Evolutionary conservation across 2,329 filamentous ascomycete genomes (phyloP).

Genomic region (Colletotrichum cordylinicola): DNA sequence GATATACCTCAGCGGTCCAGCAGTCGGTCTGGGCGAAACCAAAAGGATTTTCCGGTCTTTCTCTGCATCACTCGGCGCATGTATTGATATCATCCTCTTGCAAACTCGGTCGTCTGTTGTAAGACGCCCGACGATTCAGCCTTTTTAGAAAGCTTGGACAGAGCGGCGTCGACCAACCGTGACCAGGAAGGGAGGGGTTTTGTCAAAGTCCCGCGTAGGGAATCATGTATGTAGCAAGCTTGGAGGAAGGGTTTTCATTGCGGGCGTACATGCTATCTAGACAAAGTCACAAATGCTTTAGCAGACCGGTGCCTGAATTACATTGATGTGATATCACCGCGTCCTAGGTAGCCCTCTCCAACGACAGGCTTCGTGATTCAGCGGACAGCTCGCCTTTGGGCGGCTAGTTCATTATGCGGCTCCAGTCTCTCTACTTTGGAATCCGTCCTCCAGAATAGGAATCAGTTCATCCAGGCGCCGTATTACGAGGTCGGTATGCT

Average conservation of each 20-base stretch:
- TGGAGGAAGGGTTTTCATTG: slow-evolving; percentile 18
- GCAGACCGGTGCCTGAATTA: neutral
- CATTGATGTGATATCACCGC: neutral
- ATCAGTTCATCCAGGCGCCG: slow-evolving; percentile 77
- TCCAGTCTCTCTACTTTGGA: slow-evolving; percentile 51
- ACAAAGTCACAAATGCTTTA: slow-evolving; percentile 18
- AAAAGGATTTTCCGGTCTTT: neutral
- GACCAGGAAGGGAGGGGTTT: neutral
- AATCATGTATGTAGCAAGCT: slow-evolving; percentile 11
- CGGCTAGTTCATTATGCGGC: neutral
- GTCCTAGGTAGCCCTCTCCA: no score
- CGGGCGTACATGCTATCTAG: slow-evolving; percentile 17
- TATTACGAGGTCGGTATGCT: slow-evolving; percentile 80
- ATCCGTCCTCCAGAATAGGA: slow-evolving; percentile 72
- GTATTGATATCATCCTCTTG: neutral
- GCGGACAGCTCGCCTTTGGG: neutral
- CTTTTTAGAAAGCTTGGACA: slow-evolving; percentile 15
- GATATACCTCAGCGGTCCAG: neutral
- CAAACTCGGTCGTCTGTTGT: neutral
- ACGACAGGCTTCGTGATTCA: neutral
- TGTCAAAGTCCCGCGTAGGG: neutral
- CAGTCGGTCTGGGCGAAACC: neutral
- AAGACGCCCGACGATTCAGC: neutral
- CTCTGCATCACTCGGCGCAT: slow-evolving; percentile 19
- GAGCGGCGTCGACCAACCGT: neutral